Evolutionary conservation across 2,329 filamentous ascomycete species (phyloP).

Genomic region (Xylariaceae sp.): DNA sequence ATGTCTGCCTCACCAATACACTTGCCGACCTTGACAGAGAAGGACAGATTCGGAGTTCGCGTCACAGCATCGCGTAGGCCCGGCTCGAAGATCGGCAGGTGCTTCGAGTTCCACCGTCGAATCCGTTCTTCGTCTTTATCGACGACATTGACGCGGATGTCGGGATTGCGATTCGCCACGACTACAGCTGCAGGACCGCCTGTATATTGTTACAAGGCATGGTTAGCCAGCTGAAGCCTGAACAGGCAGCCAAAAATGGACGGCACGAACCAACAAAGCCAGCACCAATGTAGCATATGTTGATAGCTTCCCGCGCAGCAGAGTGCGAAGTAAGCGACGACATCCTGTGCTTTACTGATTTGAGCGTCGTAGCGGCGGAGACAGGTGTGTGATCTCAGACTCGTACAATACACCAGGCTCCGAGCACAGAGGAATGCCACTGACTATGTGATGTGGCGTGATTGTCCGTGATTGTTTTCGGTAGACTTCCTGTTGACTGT

Average conservation of each 20-base stretch:
- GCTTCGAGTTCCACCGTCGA: constrained; percentile 64
- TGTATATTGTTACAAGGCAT: neutral
- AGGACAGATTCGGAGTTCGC: constrained; percentile 65
- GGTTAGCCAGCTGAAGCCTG: neutral
- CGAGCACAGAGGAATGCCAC: too few relatives aligned
- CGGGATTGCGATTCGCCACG: constrained; percentile 66
- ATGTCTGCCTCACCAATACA: constrained; percentile 64
- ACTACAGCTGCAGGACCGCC: constrained; percentile 72
- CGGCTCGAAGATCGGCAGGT: constrained; percentile 72
- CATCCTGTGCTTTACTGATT: too few relatives aligned
- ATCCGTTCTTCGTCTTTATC: constrained; percentile 63
- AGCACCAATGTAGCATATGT: constrained; percentile 30
- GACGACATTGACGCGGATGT: constrained; percentile 68
- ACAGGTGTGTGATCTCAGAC: too few relatives aligned
- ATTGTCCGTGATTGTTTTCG: too few relatives aligned
- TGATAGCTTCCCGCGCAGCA: constrained; percentile 34
- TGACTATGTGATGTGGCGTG: too few relatives aligned
- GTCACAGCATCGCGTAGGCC: constrained; percentile 64
- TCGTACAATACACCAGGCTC: too few relatives aligned
- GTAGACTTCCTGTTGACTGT: too few relatives aligned
- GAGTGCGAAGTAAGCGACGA: neutral
- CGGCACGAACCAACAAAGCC: constrained; percentile 36
- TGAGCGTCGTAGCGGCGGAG: too few relatives aligned
- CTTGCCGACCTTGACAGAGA: constrained; percentile 61
- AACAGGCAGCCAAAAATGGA: neutral